A percentile compares a stretch with the other conserved stretches of the same genome.
These are phyloP conservation scores for Goniomonas avonlea DNA, from an alignment of 78 protist genomes.

Conservation along the genomic window DNA sequence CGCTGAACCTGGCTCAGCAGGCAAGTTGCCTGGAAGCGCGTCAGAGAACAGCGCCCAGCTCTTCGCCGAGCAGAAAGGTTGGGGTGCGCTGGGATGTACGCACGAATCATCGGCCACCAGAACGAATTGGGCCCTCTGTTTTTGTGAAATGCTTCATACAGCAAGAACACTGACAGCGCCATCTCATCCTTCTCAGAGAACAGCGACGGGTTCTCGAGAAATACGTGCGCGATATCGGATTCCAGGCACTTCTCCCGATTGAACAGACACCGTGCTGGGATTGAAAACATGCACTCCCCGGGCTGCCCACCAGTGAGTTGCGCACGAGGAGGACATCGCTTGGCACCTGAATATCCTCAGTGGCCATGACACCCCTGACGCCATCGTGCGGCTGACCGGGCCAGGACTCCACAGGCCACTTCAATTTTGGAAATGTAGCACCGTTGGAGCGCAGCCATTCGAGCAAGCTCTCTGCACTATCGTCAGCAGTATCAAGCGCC, in stretches of 20 bases:
- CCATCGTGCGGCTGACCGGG: slow-evolving; percentile 18
- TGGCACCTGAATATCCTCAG: no score
- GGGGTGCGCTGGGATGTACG: background rate
- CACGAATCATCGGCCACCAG: slow-evolving; percentile 22
- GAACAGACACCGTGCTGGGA: background rate
- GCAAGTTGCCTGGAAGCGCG: no score
- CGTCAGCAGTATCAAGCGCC: no score
- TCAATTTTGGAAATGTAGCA: background rate
- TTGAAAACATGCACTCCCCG: slow-evolving; percentile 8
- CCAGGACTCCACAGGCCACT: slow-evolving; percentile 16
- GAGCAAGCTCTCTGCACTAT: background rate
- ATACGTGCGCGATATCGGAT: background rate
- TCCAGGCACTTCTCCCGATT: background rate
- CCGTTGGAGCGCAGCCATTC: background rate
- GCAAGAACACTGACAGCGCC: background rate
- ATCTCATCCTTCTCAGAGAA: slow-evolving; percentile 4
- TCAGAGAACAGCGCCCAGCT: no score
- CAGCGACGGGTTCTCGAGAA: background rate
- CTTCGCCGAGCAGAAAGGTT: no score
- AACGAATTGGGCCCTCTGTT: background rate
- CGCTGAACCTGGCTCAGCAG: no score
- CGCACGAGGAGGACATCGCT: no score
- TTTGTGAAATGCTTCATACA: slow-evolving; percentile 1
- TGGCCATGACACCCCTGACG: slow-evolving; percentile 22
- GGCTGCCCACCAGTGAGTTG: no score